phyloP scores from a whole-genome alignment of 768 basidiomycete species.

The Suillus spraguei region DNA sequence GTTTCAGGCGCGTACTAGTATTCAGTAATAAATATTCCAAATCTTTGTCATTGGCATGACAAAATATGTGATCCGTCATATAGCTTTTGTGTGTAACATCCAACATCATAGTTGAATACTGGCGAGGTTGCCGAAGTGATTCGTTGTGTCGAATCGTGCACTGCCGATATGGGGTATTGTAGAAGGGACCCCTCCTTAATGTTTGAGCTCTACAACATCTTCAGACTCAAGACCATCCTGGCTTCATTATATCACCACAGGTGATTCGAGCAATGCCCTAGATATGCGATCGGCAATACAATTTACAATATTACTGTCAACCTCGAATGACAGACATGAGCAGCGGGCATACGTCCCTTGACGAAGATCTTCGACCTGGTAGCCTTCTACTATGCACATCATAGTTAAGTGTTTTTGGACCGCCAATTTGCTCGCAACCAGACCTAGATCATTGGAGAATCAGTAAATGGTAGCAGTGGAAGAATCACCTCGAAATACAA shows the following conservation, averaged over 20 bases:
- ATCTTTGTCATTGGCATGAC: not conserved
- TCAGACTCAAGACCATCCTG: not conserved
- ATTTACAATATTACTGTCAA: not conserved
- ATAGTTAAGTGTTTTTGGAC: not conserved
- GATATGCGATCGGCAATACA: not conserved
- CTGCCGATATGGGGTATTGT: not conserved
- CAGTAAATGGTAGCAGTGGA: too few species aligned
- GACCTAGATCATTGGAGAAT: too few species aligned
- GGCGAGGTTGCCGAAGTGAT: not conserved
- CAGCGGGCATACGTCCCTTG: not conserved
- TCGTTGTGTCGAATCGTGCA: not conserved
- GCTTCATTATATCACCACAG: not conserved
- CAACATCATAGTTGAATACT: not conserved
- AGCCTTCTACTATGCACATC: not conserved
- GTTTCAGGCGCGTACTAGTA: not conserved
- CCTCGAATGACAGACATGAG: not conserved
- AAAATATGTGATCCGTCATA: not conserved
- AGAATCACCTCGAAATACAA: too few species aligned
- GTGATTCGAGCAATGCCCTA: not conserved
- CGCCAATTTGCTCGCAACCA: not conserved
- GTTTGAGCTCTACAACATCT: not conserved
- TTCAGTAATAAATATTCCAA: not conserved
- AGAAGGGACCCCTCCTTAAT: too few species aligned
- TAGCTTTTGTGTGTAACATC: not conserved
- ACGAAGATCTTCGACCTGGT: not conserved